phyloP scores from a whole-genome alignment of 2,329 filamentous ascomycete genomes.

The Cladosporium sp. region DNA sequence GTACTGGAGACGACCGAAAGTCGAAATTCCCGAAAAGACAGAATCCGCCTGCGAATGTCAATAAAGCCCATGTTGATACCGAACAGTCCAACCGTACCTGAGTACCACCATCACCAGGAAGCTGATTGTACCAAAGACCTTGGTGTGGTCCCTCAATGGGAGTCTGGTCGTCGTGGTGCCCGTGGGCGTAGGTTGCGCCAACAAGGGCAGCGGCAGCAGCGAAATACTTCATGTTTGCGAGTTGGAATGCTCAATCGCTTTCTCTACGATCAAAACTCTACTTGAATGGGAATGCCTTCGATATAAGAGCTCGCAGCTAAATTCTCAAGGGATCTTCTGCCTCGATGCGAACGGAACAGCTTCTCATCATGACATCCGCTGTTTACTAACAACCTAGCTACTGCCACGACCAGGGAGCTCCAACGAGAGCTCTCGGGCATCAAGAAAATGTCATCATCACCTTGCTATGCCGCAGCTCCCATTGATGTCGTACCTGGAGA shows the following conservation, averaged over 20 bases:
- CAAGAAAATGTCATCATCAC: constrained; percentile 16
- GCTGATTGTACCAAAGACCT: constrained; percentile 77
- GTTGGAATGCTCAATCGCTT: background rate
- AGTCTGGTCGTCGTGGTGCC: constrained; percentile 59
- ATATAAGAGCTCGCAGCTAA: constrained; percentile 2
- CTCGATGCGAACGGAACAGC: background rate
- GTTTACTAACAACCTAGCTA: constrained; percentile 16
- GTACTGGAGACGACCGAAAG: constrained; percentile 79
- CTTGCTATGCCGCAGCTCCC: background rate
- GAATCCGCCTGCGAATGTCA: constrained; percentile 68
- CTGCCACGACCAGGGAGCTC: constrained; percentile 8
- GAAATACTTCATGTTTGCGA: constrained; percentile 16
- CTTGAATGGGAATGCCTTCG: background rate
- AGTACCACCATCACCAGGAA: constrained; percentile 81
- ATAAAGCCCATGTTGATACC: background rate
- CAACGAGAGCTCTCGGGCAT: constrained; percentile 2
- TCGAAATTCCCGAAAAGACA: constrained; percentile 85
- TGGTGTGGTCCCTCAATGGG: constrained; percentile 69
- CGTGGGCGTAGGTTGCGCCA: constrained; percentile 61
- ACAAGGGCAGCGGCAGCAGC: constrained; percentile 37
- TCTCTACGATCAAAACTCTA: background rate
- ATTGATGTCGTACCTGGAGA: constrained; percentile 23
- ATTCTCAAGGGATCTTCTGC: background rate
- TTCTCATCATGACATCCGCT: constrained; percentile 10
- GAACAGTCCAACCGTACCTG: constrained; percentile 56